Evolutionary conservation across 805 yeast species (phyloP).

Genomic region (Teunomyces funiuensis): DNA sequence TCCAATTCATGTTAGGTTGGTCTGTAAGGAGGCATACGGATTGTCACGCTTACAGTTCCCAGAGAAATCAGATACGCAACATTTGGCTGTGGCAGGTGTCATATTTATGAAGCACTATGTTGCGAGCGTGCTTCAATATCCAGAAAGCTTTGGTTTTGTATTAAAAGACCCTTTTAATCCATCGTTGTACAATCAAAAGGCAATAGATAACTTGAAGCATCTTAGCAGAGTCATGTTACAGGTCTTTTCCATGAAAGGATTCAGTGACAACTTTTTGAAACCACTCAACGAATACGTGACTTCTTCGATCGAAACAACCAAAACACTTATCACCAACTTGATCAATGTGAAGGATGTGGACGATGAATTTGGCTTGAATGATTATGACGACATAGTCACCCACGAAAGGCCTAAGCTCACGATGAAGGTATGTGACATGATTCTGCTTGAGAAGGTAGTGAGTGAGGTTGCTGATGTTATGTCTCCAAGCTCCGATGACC

Average conservation of each 20-base stretch:
- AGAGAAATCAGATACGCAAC: constrained; percentile 56
- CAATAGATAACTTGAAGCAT: constrained; percentile 52
- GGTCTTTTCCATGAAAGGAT: constrained; percentile 65
- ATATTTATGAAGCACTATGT: constrained; percentile 55
- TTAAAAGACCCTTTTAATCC: constrained; percentile 27
- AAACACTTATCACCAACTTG: constrained; percentile 45
- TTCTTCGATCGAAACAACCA: constrained; percentile 47
- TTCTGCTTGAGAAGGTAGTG: constrained; percentile 45
- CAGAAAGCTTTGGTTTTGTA: constrained; percentile 58
- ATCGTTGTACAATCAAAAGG: constrained; percentile 14
- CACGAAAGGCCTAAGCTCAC: constrained; percentile 47
- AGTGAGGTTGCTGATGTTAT: constrained; percentile 40
- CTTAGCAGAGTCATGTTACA: constrained; percentile 63
- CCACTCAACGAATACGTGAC: constrained; percentile 75
- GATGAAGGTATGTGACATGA: constrained; percentile 47
- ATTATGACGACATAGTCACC: constrained; percentile 64
- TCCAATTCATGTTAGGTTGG: constrained; percentile 37
- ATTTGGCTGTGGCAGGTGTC: constrained; percentile 68
- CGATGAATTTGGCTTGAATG: constrained; percentile 55
- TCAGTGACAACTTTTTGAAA: constrained; percentile 69
- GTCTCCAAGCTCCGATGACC: constrained; percentile 55
- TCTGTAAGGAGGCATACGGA: constrained; percentile 34
- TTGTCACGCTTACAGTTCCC: constrained; percentile 52
- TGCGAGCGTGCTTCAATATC: constrained; percentile 44
- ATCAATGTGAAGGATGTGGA: constrained; percentile 60